phyloP scores from a whole-genome alignment of 2,329 filamentous ascomycete genomes.

The Podosphaera xanthii region DNA sequence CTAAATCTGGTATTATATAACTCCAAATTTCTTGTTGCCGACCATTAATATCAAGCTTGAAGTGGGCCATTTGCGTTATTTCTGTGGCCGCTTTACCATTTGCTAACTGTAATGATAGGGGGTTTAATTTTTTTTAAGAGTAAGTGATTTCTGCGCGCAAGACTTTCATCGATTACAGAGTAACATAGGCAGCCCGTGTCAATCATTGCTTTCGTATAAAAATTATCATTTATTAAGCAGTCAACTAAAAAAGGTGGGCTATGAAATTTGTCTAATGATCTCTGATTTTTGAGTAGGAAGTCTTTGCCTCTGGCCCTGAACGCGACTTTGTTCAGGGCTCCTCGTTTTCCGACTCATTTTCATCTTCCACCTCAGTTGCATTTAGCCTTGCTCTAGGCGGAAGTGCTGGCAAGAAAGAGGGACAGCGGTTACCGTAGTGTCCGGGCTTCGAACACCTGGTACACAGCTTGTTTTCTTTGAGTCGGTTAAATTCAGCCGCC shows the following conservation, averaged over 20 bases:
- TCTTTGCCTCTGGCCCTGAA: neutral
- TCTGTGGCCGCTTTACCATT: neutral
- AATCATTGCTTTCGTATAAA: too few species aligned
- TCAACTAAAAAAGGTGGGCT: too few species aligned
- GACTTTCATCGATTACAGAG: too few species aligned
- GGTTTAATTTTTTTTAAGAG: neutral
- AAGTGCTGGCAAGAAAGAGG: neutral
- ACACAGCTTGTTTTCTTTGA: too few species aligned
- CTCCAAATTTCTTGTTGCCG: neutral
- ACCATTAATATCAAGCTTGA: neutral
- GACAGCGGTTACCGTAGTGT: too few species aligned
- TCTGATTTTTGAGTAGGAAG: too few species aligned
- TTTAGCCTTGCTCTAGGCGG: neutral
- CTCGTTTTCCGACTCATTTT: neutral
- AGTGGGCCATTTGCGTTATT: neutral
- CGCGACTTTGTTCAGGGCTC: neutral
- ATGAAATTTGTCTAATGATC: too few species aligned
- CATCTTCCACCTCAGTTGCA: neutral
- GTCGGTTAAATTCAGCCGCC: too few species aligned
- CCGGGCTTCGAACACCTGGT: too few species aligned
- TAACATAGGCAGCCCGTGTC: too few species aligned
- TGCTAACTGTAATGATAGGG: neutral
- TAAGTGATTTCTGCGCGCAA: too few species aligned
- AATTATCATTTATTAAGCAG: too few species aligned
- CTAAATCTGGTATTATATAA: neutral